Evolutionary conservation across 257 asterid genomes (phyloP).

Genomic region (Jaltomata sinuosa): DNA sequence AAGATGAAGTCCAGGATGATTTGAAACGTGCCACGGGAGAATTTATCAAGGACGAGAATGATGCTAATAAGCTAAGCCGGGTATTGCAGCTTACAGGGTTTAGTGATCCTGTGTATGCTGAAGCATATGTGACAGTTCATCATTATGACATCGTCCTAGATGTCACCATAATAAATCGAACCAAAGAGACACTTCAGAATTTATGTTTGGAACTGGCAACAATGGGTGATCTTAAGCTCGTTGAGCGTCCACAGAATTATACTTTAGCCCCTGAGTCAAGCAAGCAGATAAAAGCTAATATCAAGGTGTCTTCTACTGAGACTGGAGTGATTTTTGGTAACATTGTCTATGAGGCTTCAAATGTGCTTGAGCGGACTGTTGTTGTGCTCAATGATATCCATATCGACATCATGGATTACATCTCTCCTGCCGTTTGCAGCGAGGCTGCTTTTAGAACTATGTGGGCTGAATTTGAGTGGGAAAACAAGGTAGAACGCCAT

Average conservation of each 20-base stretch:
- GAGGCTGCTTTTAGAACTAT: slow-evolving; percentile 89
- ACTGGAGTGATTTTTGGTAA: slow-evolving; percentile 96
- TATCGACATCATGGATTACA: slow-evolving; percentile 95
- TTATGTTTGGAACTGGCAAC: slow-evolving; percentile 92
- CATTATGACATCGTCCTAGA: slow-evolving; percentile 93
- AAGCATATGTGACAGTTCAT: slow-evolving; percentile 92
- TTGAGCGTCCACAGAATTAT: slow-evolving; percentile 95
- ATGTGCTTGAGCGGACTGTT: slow-evolving; percentile 84
- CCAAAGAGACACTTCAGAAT: slow-evolving; percentile 92
- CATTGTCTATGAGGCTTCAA: slow-evolving; percentile 89
- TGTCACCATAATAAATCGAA: slow-evolving; percentile 79
- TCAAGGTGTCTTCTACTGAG: slow-evolving; percentile 95
- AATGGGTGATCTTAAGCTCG: slow-evolving; percentile 97
- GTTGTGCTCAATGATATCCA: slow-evolving; percentile 92
- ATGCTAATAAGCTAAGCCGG: slow-evolving; percentile 79
- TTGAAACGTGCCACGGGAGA: slow-evolving; percentile 94
- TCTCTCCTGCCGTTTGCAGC: slow-evolving; percentile 88
- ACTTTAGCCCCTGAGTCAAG: slow-evolving; percentile 84
- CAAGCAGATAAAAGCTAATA: slow-evolving; percentile 90
- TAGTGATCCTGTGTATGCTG: slow-evolving; percentile 95
- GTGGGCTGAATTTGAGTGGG: slow-evolving; percentile 99
- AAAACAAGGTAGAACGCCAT: slow-evolving; percentile 61
- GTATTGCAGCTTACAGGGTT: slow-evolving; percentile 92
- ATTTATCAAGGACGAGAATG: slow-evolving; percentile 72
- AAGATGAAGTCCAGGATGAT: slow-evolving; percentile 91